Percentiles rank a stretch among this genome's conserved stretches.
Evolutionary conservation across 73 alveolate species (phyloP).

Genomic region (Loxodes magnus): DNA sequence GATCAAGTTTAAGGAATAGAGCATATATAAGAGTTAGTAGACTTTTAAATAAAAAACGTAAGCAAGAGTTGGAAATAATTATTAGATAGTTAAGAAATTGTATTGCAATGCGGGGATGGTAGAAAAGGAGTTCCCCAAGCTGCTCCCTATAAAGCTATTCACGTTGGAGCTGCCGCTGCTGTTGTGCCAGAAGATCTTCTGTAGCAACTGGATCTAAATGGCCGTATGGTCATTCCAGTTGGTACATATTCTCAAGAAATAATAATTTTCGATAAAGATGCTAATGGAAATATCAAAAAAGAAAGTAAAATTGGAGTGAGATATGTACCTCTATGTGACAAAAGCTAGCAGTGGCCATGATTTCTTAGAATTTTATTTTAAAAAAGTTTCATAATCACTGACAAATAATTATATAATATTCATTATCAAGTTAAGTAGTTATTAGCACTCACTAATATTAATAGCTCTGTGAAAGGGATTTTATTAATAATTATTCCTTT

Average conservation of each 20-base stretch:
- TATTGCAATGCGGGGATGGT: conserved; percentile 59
- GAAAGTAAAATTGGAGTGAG: conserved; percentile 39
- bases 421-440: too few species aligned
- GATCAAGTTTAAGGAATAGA: conserved; percentile 73
- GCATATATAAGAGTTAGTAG: conserved; percentile 47
- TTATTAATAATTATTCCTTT: too few species aligned
- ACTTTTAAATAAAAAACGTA: conserved; percentile 12
- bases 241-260: conserved; percentile 50
- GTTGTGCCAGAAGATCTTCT: conserved; percentile 53
- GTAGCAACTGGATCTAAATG: conserved; percentile 60
- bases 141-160: conserved; percentile 88
- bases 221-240: conserved; percentile 76
- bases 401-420: too few species aligned
- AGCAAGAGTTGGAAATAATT: not conserved
- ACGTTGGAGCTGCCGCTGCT: conserved; percentile 90
- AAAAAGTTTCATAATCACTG: too few species aligned
- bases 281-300: conserved; percentile 30
- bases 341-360: too few species aligned
- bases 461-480: too few species aligned
- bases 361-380: too few species aligned
- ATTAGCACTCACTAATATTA: too few species aligned
- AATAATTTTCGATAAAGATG: conserved; percentile 36
- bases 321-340: conserved; percentile 54
- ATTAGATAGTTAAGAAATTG: not conserved
- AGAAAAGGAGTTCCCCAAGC: conserved; percentile 52